Evolutionary conservation across 257 asterid species (phyloP).

Genomic region (Galeopsis tetrahit): DNA sequence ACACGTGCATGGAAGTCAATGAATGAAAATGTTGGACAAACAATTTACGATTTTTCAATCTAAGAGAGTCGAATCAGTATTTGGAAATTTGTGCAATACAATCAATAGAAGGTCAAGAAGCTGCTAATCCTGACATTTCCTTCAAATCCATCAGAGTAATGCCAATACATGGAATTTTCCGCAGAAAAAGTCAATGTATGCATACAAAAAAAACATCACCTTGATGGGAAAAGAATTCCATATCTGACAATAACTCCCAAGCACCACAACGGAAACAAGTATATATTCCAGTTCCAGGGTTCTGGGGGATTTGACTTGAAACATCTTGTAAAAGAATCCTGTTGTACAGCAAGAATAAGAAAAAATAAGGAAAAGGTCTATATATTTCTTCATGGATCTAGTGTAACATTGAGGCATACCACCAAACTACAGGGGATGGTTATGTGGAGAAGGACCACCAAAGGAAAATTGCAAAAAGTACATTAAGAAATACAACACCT

Average conservation of each 20-base stretch:
- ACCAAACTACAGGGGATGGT: not conserved
- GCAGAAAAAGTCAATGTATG: not conserved
- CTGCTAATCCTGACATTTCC: conserved; percentile 21
- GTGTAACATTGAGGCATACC: conserved; percentile 10
- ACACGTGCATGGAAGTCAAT: conserved; percentile 22
- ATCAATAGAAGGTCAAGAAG: conserved; percentile 13
- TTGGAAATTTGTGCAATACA: conserved; percentile 10
- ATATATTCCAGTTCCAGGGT: conserved; percentile 96
- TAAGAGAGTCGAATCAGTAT: not conserved
- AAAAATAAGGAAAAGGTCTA: not conserved
- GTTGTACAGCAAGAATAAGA: conserved; percentile 36
- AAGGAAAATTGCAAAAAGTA: not conserved
- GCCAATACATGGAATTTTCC: conserved; percentile 8
- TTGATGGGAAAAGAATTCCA: conserved; percentile 79
- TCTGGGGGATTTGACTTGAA: conserved; percentile 97
- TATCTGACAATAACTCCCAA: conserved; percentile 91
- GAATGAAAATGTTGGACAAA: not conserved
- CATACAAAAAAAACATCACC: conserved; percentile 46
- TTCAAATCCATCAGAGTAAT: conserved; percentile 21
- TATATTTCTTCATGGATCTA: conserved; percentile 8
- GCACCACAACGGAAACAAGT: conserved; percentile 98
- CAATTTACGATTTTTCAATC: not conserved
- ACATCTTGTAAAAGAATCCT: conserved; percentile 98
- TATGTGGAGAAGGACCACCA: conserved; percentile 5
- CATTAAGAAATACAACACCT: not conserved